Evolutionary conservation across 129 eudicot species (phyloP), one percentile per base, ranked within the genome.

Genomic region (Escallonia herrerae): DNA sequence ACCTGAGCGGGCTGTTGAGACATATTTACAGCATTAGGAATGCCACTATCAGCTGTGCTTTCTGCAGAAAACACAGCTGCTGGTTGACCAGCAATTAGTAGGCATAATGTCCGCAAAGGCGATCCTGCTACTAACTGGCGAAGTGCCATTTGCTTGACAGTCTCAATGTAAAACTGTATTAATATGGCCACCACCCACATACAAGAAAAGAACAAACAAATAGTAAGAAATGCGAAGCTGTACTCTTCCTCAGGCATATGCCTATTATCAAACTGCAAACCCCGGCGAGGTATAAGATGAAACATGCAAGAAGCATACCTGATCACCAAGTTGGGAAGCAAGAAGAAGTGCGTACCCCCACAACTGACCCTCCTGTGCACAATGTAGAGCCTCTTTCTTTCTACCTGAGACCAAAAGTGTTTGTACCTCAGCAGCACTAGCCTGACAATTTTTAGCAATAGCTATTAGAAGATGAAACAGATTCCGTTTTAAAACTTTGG

Each of bases 291-390:
- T 49, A n/a, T 43, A 56, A 38, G 22, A 33, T 12, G 8, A 15
- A 41, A 54, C 41, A 15, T 7, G 40, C 51, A 57, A 6, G 2
- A 14, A 38, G 22, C 81, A 42, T 65, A 93, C 99, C 91, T 93
- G 96, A 67, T 93, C 90, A 58, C 99, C 96, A 69, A 93, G 96
- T 83, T 89, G 90, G 63, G 90, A 95, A 48, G 99, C 95, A 79
- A 93, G 95, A 66, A 93, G 83, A 64, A 93, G 93, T 45, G 99
- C 99, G 12, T 90, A 89, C 43, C 90, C 96, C 99, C 99, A 93
- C 69, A 86, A 67, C 56, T 93, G 95, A 72, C 99, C 99, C 70
- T 89, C 91, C 53, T 86, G 95, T 66, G 99, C 99, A 81, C 79
- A 64, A 55, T 73, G 79, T 60, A 93, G 74, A 74, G 99, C 99